A percentile compares a stretch with the other conserved stretches of the same genome.
phyloP scores from a whole-genome alignment of 23 red algal genomes.

The Gracilaria gracilis region DNA sequence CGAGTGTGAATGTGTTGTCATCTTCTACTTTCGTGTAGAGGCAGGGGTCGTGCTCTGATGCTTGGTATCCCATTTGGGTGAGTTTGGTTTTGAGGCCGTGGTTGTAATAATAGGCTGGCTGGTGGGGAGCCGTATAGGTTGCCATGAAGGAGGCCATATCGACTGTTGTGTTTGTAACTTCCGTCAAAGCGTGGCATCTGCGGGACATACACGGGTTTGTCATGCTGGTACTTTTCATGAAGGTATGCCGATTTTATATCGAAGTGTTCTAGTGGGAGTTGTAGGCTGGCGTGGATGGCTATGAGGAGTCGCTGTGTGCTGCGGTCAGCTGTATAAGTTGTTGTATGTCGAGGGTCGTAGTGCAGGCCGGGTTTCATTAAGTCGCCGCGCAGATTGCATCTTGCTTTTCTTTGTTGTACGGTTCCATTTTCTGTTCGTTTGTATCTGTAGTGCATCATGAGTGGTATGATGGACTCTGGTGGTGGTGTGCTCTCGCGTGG shows the following conservation, averaged over 20 bases:
- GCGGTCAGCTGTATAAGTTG: neutral
- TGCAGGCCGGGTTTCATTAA: neutral
- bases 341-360: neutral
- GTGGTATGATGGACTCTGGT: too few relatives aligned
- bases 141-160: neutral
- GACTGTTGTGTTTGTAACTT: neutral
- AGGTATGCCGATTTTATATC: conserved; percentile 29
- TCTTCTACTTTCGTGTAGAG: neutral
- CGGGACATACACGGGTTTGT: neutral
- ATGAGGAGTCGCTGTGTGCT: neutral
- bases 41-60: conserved; percentile 1
- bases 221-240: neutral
- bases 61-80: neutral
- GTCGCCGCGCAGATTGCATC: too few relatives aligned
- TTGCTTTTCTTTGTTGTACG: too few relatives aligned
- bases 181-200: neutral
- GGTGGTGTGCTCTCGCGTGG: too few relatives aligned
- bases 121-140: conserved; percentile 29
- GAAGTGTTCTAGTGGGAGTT: neutral
- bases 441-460: too few relatives aligned
- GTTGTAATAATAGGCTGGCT: neutral
- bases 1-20: too few relatives aligned
- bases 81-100: neutral
- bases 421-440: too few relatives aligned
- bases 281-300: neutral